Percentiles rank a stretch among this genome's conserved stretches.
These are phyloP conservation scores for Sarcocystis neurona DNA, from an alignment of 169 alveolate genomes.

Conservation along the genomic window DNA sequence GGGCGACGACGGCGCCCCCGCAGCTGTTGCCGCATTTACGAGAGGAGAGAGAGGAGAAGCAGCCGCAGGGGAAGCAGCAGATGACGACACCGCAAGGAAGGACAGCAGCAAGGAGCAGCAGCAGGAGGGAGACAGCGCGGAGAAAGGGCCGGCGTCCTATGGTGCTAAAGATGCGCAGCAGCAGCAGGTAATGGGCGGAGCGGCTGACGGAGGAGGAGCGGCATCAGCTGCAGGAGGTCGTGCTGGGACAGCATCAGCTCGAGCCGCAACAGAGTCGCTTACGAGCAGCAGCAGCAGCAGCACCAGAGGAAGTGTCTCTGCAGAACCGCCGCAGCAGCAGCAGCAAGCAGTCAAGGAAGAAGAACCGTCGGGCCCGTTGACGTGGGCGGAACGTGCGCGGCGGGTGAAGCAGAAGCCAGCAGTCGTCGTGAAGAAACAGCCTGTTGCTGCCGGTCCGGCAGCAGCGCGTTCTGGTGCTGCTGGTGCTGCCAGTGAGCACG, in stretches of 20 bases:
- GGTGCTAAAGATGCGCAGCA: neutral
- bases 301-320: neutral
- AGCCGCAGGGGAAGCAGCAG: slow-evolving; percentile 13
- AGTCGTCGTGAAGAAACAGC: neutral
- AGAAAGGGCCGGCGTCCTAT: neutral
- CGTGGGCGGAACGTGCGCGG: slow-evolving; percentile 52
- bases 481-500: no score
- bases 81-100: slow-evolving; percentile 9
- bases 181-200: no score
- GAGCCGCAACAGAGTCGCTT: neutral
- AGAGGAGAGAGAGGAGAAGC: neutral
- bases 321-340: slow-evolving; percentile 29
- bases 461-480: no score
- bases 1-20: neutral
- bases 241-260: neutral
- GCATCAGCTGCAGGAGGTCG: neutral
- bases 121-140: neutral
- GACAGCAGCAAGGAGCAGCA: slow-evolving; percentile 32
- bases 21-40: neutral
- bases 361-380: neutral
- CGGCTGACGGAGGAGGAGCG: neutral
- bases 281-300: slow-evolving; percentile 27
- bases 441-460: no score
- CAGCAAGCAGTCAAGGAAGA: slow-evolving; percentile 21
- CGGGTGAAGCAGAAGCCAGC: slow-evolving; percentile 51